Evolutionary conservation across 2,329 filamentous ascomycete species (phyloP).

Genomic region (Zalaria obscura): DNA sequence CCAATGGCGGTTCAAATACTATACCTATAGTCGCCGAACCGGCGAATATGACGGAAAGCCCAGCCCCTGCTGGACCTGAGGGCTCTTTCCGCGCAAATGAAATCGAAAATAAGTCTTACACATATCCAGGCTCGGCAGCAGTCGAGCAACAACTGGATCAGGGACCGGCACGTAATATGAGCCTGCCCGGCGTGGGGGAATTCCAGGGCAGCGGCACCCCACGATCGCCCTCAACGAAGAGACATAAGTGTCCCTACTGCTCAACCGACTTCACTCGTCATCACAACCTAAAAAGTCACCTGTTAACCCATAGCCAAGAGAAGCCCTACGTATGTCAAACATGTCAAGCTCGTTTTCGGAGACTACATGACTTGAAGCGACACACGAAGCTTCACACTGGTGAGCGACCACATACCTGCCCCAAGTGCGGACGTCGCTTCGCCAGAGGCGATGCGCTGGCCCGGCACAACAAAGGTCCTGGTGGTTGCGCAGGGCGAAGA

Average conservation of each 20-base stretch:
- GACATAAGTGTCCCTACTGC: conserved; percentile 94
- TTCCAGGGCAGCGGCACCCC: conserved; percentile 33
- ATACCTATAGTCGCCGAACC: conserved; percentile 18
- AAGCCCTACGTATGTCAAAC: conserved; percentile 91
- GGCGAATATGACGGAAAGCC: conserved; percentile 21
- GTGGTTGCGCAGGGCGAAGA: conserved; percentile 83
- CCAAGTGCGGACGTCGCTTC: conserved; percentile 88
- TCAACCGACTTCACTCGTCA: conserved; percentile 93
- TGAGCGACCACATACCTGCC: conserved; percentile 87
- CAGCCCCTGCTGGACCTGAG: conserved; percentile 13
- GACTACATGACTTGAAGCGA: conserved; percentile 87
- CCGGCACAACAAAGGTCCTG: conserved; percentile 87
- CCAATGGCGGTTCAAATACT: conserved; percentile 29
- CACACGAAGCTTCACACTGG: conserved; percentile 95
- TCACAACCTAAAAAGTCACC: conserved; percentile 93
- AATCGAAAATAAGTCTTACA: conserved; percentile 41
- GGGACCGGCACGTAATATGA: conserved; percentile 42
- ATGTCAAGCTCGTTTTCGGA: conserved; percentile 84
- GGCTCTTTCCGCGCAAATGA: conserved; percentile 8
- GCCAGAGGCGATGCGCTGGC: conserved; percentile 89
- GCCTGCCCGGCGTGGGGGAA: conserved; percentile 36
- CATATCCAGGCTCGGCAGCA: conserved; percentile 47
- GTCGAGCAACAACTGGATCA: conserved; percentile 27
- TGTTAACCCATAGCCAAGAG: conserved; percentile 95
- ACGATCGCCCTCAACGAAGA: conserved; percentile 65